Conservation (phyloP, 2,329 filamentous ascomycete species). For the Aspergillaceae sp. region DNA sequence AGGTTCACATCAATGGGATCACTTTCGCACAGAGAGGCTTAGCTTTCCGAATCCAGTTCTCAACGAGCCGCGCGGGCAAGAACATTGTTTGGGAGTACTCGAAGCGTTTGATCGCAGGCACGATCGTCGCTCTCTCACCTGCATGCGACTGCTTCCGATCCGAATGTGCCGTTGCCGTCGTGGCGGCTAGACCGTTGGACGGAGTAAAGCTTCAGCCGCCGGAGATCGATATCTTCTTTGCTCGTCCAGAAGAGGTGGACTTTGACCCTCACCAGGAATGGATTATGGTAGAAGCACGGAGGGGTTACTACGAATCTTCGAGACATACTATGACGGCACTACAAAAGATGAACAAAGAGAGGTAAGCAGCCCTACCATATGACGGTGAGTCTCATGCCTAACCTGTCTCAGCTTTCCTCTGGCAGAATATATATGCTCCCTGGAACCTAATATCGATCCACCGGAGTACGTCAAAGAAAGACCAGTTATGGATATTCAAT, state of each 20-base stretch:
- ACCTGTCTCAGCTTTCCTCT: constrained; percentile 34
- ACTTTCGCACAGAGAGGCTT: constrained; percentile 55
- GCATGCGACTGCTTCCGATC: constrained; percentile 52
- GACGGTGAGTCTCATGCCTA: too few relatives aligned
- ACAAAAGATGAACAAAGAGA: constrained; percentile 54
- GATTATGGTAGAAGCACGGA: constrained; percentile 69
- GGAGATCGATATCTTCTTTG: constrained; percentile 68
- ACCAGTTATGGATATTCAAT: constrained; percentile 44
- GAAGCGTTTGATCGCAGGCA: constrained; percentile 48
- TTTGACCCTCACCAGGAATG: constrained; percentile 62
- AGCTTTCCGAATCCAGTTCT: constrained; percentile 62
- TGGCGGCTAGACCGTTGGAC: constrained; percentile 60
- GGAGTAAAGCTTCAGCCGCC: constrained; percentile 59
- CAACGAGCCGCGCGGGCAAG: constrained; percentile 54
- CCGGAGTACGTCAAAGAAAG: constrained; percentile 47
- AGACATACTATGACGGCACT: constrained; percentile 65
- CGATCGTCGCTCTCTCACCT: constrained; percentile 48
- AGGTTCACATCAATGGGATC: constrained; percentile 61
- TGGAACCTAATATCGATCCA: constrained; percentile 34
- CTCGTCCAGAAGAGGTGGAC: constrained; percentile 48
- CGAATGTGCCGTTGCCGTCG: constrained; percentile 59
- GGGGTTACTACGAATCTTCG: constrained; percentile 68
- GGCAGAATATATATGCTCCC: constrained; percentile 34
- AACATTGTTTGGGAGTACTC: constrained; percentile 60
- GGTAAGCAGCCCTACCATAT: constrained; percentile 17